phyloP scores from a whole-genome alignment of 1,139 yeast species.

The Pichia inconspicua region DNA sequence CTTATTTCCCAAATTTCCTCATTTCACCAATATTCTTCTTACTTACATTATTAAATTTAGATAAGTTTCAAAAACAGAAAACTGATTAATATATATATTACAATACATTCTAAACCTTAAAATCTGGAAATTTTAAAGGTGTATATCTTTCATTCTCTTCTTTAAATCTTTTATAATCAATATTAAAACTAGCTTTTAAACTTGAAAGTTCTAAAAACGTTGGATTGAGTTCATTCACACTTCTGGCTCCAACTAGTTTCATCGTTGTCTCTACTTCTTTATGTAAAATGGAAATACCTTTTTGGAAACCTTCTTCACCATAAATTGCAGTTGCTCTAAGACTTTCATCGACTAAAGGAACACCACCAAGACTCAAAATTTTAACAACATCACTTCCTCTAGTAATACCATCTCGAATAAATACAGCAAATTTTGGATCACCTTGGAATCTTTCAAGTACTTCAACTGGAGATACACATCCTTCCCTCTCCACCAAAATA shows the following conservation, averaged over 20 bases:
- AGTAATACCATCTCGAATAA: neutral
- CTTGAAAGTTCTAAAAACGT: constrained; percentile 38
- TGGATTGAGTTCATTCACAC: constrained; percentile 35
- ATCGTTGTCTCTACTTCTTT: constrained; percentile 45
- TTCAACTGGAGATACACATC: neutral
- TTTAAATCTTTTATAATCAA: neutral
- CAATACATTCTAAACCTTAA: neutral
- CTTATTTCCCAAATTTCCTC: constrained; percentile 6
- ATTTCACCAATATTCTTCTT: neutral
- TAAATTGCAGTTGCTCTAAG: constrained; percentile 24
- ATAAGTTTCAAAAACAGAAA: neutral
- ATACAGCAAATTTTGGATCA: neutral
- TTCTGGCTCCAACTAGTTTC: constrained; percentile 44
- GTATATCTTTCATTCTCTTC: neutral
- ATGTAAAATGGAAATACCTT: constrained; percentile 41
- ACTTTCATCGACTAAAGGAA: neutral
- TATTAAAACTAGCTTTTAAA: constrained; percentile 13
- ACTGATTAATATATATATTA: neutral
- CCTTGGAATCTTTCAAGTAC: neutral
- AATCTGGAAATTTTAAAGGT: neutral
- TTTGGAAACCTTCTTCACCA: constrained; percentile 54
- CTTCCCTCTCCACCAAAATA: neutral
- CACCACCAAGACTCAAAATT: neutral
- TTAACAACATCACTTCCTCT: neutral
- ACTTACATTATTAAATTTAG: neutral